A percentile compares a stretch with the other conserved stretches of the same genome.
These are phyloP conservation scores for Coniferiporia weirii DNA, from an alignment of 1,284 basidiomycete genomes.

Conservation along the genomic window DNA sequence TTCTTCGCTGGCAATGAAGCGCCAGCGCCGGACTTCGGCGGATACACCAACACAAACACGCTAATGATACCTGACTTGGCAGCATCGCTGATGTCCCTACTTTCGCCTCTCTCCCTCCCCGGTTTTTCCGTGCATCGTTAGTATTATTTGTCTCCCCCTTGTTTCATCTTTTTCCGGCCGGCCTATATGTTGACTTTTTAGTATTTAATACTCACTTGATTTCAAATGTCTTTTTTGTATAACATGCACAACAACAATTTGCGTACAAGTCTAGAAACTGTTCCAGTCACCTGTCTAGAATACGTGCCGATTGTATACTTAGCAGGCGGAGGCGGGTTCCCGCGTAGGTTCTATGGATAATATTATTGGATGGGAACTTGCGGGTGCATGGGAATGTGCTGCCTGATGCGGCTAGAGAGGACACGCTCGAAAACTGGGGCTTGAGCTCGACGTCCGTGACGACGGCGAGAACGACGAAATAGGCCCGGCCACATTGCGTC, in stretches of 20 bases:
- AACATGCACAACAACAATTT: conserved; percentile 4
- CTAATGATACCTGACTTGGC: not conserved
- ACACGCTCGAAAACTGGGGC: not conserved
- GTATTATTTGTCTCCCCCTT: not conserved
- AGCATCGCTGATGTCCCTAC: not conserved
- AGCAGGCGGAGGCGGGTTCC: not conserved
- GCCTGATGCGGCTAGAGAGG: no score
- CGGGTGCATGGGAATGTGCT: no score
- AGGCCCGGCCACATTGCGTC: not conserved
- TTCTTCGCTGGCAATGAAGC: conserved; percentile 54
- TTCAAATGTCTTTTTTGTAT: conserved; percentile 6
- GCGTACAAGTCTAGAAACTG: conserved; percentile 1
- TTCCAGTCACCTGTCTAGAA: conserved; percentile 19
- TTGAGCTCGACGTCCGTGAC: not conserved
- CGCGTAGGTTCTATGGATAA: not conserved
- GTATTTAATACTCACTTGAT: conserved; percentile 8
- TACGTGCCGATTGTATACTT: conserved; percentile 2
- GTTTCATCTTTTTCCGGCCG: not conserved
- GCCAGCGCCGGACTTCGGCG: conserved; percentile 71
- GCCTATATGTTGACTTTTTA: conserved; percentile 7
- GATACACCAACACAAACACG: conserved; percentile 31
- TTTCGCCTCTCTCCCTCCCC: conserved; percentile 28
- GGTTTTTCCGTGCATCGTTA: not conserved
- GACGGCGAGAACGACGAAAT: not conserved
- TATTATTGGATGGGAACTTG: not conserved